A percentile compares a stretch with the other conserved stretches of the same genome.
These are phyloP conservation scores for Agrocybe pediades DNA, from an alignment of 768 basidiomycete species.

Conservation along the genomic window DNA sequence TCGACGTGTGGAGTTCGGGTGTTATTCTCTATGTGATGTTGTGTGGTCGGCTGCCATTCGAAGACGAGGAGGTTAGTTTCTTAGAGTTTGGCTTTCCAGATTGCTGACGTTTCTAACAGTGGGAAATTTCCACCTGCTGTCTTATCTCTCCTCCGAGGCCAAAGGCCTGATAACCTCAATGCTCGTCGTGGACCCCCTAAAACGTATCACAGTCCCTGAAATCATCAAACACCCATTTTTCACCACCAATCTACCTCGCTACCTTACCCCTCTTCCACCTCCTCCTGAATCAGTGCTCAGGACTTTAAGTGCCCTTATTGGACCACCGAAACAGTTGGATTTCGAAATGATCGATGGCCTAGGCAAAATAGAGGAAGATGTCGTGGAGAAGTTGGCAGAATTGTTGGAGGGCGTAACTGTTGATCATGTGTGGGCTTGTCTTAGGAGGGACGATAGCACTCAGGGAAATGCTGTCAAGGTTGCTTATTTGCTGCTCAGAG, in stretches of 20 bases:
- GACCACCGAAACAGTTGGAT: slow-evolving; percentile 66
- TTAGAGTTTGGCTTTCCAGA: slow-evolving; percentile 7
- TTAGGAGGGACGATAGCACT: slow-evolving; percentile 80
- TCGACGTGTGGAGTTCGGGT: slow-evolving; percentile 98
- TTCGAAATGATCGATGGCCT: slow-evolving; percentile 90
- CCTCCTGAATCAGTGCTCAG: slow-evolving; percentile 77
- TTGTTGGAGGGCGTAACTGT: slow-evolving; percentile 75
- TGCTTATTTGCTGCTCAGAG: slow-evolving; percentile 90
- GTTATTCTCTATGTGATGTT: slow-evolving; percentile 99
- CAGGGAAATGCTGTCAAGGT: slow-evolving; percentile 97
- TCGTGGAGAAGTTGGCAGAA: slow-evolving; percentile 78
- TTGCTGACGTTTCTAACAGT: slow-evolving; percentile 46
- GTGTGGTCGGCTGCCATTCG: slow-evolving; percentile 93
- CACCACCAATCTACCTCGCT: slow-evolving; percentile 79
- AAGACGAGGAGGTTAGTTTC: slow-evolving; percentile 83
- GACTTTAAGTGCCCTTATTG: slow-evolving; percentile 70
- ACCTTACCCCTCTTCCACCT: slow-evolving; percentile 83
- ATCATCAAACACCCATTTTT: slow-evolving; percentile 95
- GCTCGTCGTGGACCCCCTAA: slow-evolving; percentile 93
- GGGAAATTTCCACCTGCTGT: slow-evolving; percentile 85
- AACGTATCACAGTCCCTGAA: slow-evolving; percentile 91
- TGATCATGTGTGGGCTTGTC: slow-evolving; percentile 86
- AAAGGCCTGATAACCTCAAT: slow-evolving; percentile 80
- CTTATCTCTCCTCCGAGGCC: slow-evolving; percentile 79
- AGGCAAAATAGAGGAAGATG: slow-evolving; percentile 89